Evolutionary conservation across 306 rosid genomes (phyloP), one percentile per base, ranked within the genome.

Genomic region (Corylus americana): DNA sequence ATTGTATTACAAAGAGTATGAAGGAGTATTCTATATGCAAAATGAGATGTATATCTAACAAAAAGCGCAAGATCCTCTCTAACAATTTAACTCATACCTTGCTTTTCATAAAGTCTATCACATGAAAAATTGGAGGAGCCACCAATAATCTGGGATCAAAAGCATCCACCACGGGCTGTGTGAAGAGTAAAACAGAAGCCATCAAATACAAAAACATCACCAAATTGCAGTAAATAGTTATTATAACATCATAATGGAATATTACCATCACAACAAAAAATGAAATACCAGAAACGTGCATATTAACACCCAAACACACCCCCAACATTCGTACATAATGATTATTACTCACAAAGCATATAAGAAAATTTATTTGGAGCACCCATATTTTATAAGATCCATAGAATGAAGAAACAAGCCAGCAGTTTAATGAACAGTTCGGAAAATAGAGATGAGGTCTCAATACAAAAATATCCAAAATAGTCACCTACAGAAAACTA

Each of bases 151-250:
- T 90, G 73, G 99, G 97, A 89, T 96, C 99, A 85, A 96, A 96
- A 75, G 99, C 99, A 88, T 96, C 99, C 55, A 96, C 98, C 71
- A 96, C 99, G 47, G 99, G 99, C 99, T 92, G 87, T 74, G 74
- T 18, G 57, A 85, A 74, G 58, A 35, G 71, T 27, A 70, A 11
- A 89, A 70, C 9, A 80, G 27, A 58, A 68, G 8, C 11, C 25
- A 64, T 69, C 35, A 74, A 75, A 53, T 22, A 25, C 42, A 12
- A 77, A 29, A 71, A 77, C 72, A 72, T 63, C 31, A 12, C 11
- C 67, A 70, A 39, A 29, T 22, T 14, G 2, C 11, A 68, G 20
- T 49, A 70, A 69, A 68, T 18, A 10, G 72, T 10, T 66, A 37
- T 37, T 68, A 42, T 44, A 62, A 62, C 9, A 66, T 22, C 73